Percentiles rank a stretch among this genome's conserved stretches.
Evolutionary conservation across 768 basidiomycete species (phyloP).

Genomic region (Psilocybe tampanensis): DNA sequence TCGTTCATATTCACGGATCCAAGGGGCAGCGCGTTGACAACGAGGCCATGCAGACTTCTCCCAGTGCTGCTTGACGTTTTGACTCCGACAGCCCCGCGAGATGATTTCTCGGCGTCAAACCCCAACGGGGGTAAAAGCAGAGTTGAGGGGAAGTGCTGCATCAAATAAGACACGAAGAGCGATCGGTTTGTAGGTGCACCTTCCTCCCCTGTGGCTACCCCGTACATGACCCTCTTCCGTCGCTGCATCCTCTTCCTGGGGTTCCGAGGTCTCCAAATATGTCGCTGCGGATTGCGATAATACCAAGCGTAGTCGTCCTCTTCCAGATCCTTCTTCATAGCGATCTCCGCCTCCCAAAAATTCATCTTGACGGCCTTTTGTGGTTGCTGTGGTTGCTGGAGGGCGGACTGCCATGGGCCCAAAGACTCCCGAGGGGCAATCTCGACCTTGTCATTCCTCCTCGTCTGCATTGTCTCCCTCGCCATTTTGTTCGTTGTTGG

Average conservation of each 20-base stretch:
- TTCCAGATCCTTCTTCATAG: constrained; percentile 12
- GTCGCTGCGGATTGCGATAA: constrained; percentile 21
- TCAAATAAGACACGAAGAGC: constrained; percentile 14
- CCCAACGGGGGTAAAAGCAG: not conserved
- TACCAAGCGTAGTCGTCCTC: constrained; percentile 28
- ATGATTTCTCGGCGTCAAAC: not conserved
- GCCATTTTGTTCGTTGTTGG: not conserved
- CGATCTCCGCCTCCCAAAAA: constrained; percentile 7
- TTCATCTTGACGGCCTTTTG: not conserved
- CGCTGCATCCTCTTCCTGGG: constrained; percentile 2
- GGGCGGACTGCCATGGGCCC: not conserved
- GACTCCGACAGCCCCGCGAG: not conserved
- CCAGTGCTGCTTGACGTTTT: not conserved
- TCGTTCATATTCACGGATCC: not conserved
- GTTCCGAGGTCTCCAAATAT: constrained; percentile 16
- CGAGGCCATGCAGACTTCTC: not conserved
- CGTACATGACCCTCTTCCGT: constrained; percentile 2
- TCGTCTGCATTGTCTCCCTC: not conserved
- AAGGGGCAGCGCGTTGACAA: not conserved
- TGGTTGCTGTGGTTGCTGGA: not conserved
- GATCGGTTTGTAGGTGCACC: constrained; percentile 11
- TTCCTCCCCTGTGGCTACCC: not conserved
- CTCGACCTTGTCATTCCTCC: not conserved
- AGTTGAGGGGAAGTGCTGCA: constrained; percentile 7
- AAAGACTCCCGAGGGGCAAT: not conserved